phyloP scores from a whole-genome alignment of 225 moss, liverwort and hornwort genomes.

The Pseudoscleropodium purum region DNA sequence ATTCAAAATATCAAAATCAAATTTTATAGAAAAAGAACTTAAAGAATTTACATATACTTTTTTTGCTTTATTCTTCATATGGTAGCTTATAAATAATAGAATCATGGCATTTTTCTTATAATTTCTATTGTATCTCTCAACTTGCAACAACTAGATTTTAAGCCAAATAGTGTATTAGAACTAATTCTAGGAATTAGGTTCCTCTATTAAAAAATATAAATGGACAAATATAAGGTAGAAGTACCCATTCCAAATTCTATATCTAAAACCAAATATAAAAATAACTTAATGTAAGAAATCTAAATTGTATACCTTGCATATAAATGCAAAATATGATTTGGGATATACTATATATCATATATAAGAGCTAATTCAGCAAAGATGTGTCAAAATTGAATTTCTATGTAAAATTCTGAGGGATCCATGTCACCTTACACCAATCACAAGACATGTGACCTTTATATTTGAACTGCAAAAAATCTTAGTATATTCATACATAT shows the following conservation, averaged over 20 bases:
- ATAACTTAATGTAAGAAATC: background rate
- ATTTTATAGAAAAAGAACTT: background rate
- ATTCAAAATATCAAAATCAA: background rate
- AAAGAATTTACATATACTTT: background rate
- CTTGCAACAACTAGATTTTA: background rate
- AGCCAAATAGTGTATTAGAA: background rate
- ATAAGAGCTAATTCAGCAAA: accelerated
- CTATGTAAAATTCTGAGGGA: accelerated
- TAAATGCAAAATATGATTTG: background rate
- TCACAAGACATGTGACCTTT: background rate
- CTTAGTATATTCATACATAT: background rate
- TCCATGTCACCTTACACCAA: background rate
- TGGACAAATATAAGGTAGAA: background rate
- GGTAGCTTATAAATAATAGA: accelerated
- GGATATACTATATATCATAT: accelerated
- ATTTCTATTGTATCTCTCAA: background rate
- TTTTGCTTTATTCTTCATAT: background rate
- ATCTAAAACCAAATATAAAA: too few relatives aligned
- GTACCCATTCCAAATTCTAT: background rate
- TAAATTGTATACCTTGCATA: background rate
- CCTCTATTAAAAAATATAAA: background rate
- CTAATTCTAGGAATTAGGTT: background rate
- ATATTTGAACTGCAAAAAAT: background rate
- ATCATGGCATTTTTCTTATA: background rate
- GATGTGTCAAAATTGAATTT: background rate